A percentile compares a stretch with the other conserved stretches of the same genome.
Evolutionary conservation across 257 asterid species (phyloP).

Genomic region (Ilex asprella): DNA sequence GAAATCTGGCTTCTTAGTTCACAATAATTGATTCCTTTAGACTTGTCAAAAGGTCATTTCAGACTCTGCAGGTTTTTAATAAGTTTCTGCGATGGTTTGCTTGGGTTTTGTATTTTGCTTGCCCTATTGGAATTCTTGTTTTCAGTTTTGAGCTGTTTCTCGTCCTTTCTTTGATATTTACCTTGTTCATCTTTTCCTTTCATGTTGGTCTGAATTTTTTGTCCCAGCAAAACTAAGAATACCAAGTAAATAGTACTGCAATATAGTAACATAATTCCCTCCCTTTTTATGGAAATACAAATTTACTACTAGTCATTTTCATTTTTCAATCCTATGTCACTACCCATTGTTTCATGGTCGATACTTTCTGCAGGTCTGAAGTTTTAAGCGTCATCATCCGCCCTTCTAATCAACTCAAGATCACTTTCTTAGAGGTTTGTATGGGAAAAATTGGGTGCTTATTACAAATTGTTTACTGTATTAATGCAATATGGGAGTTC

Average conservation of each 20-base stretch:
- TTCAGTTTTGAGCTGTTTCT: slow-evolving; percentile 2
- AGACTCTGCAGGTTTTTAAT: too few relatives aligned
- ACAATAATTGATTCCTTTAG: too few relatives aligned
- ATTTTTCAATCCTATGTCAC: neutral
- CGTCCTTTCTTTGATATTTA: neutral
- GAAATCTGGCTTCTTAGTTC: too few relatives aligned
- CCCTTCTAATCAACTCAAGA: slow-evolving; percentile 79
- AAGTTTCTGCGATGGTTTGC: too few relatives aligned
- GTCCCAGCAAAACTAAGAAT: too few relatives aligned
- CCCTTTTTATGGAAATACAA: neutral
- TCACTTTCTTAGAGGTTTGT: slow-evolving; percentile 93
- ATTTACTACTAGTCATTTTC: neutral
- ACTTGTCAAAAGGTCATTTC: too few relatives aligned
- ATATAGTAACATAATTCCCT: neutral
- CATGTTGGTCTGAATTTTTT: neutral
- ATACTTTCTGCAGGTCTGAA: slow-evolving; percentile 64
- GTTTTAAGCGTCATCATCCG: slow-evolving; percentile 75
- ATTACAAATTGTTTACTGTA: neutral
- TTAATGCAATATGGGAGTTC: too few relatives aligned
- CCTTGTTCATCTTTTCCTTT: neutral
- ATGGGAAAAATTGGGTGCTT: slow-evolving; percentile 17
- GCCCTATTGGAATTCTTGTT: neutral
- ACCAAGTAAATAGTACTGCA: neutral
- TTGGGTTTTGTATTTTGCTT: too few relatives aligned
- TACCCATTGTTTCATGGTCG: slow-evolving; percentile 17